A percentile compares a stretch with the other conserved stretches of the same genome.
Conservation (phyloP, 352 stramenopile genomes). For the Globisporangium middletonii region DNA sequence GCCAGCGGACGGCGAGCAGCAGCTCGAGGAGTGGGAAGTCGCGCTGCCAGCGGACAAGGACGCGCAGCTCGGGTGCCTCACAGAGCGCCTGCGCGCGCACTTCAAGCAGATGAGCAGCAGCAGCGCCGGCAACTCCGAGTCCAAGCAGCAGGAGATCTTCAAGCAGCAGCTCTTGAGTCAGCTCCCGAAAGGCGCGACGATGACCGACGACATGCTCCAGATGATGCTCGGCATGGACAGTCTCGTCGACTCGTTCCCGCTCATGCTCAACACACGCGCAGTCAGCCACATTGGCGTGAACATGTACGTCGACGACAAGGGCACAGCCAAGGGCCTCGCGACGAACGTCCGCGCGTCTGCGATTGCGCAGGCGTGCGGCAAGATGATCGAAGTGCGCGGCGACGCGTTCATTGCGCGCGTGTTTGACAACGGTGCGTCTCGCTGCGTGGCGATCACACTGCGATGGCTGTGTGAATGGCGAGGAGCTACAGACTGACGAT, state of each 20-base stretch:
- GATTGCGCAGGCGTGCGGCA: conserved; percentile 76
- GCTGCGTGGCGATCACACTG: background rate
- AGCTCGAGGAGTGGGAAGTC: conserved; percentile 74
- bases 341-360: conserved; percentile 75
- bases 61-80: conserved; percentile 73
- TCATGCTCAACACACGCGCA: conserved; percentile 75
- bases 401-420: conserved; percentile 86
- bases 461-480: background rate
- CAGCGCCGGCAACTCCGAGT: conserved; percentile 19
- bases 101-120: conserved; percentile 52
- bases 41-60: conserved; percentile 69
- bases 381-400: conserved; percentile 79
- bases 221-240: conserved; percentile 88
- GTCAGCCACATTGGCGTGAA: conserved; percentile 75
- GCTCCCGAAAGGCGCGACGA: conserved; percentile 48
- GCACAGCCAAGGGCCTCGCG: conserved; percentile 75
- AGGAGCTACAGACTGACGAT: background rate
- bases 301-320: conserved; percentile 90
- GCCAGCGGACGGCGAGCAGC: conserved; percentile 38
- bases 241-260: conserved; percentile 82
- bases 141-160: conserved; percentile 71
- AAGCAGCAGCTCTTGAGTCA: conserved; percentile 76
- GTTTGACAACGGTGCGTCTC: conserved; percentile 74
- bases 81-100: conserved; percentile 69
- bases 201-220: conserved; percentile 73